These are phyloP conservation scores for Pleurotus tuoliensis DNA, from an alignment of 768 basidiomycete genomes.

Conservation along the genomic window DNA sequence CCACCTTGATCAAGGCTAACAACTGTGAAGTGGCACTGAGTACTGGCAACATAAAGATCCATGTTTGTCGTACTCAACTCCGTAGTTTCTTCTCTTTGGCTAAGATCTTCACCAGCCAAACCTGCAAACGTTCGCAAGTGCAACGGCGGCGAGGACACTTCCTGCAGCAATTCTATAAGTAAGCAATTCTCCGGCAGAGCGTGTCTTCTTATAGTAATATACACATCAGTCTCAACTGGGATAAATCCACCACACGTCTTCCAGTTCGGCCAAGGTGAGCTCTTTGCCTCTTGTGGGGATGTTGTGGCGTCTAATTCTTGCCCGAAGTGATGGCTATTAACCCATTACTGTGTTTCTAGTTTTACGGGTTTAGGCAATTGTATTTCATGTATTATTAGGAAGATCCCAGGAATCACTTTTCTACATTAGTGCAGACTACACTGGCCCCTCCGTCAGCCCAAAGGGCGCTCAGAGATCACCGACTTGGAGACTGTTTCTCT, in stretches of 20 bases:
- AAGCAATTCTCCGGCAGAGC: conserved; percentile 8
- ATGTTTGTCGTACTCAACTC: conserved; percentile 9
- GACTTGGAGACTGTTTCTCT: no score
- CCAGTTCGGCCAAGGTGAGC: conserved; percentile 43
- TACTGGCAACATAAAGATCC: conserved; percentile 50
- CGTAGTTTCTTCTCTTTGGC: neutral
- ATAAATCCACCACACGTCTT: conserved; percentile 42
- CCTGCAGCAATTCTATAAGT: conserved; percentile 47
- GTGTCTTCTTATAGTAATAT: no score
- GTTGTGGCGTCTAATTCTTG: neutral
- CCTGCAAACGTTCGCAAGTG: conserved; percentile 37
- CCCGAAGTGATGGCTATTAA: neutral
- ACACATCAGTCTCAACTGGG: conserved; percentile 36
- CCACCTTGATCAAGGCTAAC: neutral
- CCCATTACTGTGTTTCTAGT: neutral
- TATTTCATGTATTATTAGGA: neutral
- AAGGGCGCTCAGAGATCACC: no score
- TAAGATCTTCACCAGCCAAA: conserved; percentile 18
- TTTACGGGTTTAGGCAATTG: neutral
- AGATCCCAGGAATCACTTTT: no score
- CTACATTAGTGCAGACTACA: no score
- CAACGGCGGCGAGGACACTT: conserved; percentile 39
- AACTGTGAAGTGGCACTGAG: conserved; percentile 15
- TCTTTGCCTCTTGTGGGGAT: neutral
- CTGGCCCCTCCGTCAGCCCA: no score